phyloP scores from a whole-genome alignment of 1,139 yeast genomes.

The Debaryomyces nepalensis region DNA sequence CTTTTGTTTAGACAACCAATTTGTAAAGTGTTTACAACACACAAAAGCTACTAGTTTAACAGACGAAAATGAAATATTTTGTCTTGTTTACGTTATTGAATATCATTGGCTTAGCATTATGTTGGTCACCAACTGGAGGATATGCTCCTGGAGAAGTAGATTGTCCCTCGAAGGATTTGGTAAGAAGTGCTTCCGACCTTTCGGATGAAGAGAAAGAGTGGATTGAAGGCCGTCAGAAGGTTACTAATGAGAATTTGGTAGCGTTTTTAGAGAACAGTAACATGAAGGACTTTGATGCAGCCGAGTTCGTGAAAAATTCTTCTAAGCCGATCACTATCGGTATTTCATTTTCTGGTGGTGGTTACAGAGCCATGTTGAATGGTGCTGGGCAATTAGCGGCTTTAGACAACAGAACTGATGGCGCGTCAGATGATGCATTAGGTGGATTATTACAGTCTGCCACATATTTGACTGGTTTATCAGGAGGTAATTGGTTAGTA shows the following conservation, averaged over 20 bases:
- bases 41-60: too few relatives aligned
- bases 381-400: slow-evolving; percentile 52
- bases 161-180: slow-evolving; percentile 52
- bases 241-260: slow-evolving; percentile 59
- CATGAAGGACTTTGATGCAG: slow-evolving; percentile 65
- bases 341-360: slow-evolving; percentile 51
- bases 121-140: slow-evolving; percentile 65
- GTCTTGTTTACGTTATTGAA: not conserved
- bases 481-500: slow-evolving; percentile 89
- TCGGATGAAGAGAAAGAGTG: slow-evolving; percentile 47
- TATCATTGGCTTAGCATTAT: slow-evolving; percentile 20
- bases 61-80: slow-evolving; percentile 7
- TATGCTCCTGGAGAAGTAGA: slow-evolving; percentile 70
- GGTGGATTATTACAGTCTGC: slow-evolving; percentile 80
- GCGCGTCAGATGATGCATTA: slow-evolving; percentile 52
- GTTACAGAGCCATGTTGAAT: slow-evolving; percentile 50
- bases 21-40: too few relatives aligned
- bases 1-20: too few relatives aligned
- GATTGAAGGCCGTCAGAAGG: slow-evolving; percentile 56
- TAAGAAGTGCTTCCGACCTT: slow-evolving; percentile 33
- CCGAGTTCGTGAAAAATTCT: slow-evolving; percentile 46
- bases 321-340: slow-evolving; percentile 44
- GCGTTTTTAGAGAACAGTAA: slow-evolving; percentile 65
- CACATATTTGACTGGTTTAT: slow-evolving; percentile 76
- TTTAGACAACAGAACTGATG: slow-evolving; percentile 35